These are phyloP conservation scores for Saussurea involucrata DNA, from an alignment of 129 eudicot species.

Conservation along the genomic window DNA sequence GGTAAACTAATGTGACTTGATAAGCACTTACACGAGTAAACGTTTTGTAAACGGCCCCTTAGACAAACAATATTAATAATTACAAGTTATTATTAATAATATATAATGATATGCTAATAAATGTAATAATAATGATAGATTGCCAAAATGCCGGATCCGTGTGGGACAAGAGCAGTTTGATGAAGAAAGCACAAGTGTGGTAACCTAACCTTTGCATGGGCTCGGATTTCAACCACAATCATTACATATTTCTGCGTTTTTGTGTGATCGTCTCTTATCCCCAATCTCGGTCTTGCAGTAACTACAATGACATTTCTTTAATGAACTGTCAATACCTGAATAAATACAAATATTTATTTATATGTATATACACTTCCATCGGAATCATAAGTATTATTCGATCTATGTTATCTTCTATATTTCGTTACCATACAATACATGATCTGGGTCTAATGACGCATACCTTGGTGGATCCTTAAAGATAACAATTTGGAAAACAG, in stretches of 20 bases:
- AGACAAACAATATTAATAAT: too few species aligned
- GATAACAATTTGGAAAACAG: too few species aligned
- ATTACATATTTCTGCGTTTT: neutral
- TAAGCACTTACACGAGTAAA: too few species aligned
- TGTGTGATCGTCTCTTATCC: constrained; percentile 2
- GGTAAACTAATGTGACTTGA: too few species aligned
- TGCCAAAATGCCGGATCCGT: neutral
- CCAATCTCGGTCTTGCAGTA: constrained; percentile 1
- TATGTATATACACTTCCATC: neutral
- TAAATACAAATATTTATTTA: neutral
- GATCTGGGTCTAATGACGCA: too few species aligned
- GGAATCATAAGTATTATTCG: too few species aligned
- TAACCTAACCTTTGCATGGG: constrained; percentile 3
- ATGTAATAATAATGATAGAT: neutral
- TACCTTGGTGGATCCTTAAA: too few species aligned
- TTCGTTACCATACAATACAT: too few species aligned
- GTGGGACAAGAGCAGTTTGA: neutral
- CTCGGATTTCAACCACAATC: neutral
- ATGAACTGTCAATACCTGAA: neutral
- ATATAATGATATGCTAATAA: too few species aligned
- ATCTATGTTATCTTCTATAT: too few species aligned
- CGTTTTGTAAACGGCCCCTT: too few species aligned
- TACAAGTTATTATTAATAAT: too few species aligned
- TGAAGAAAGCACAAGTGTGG: neutral
- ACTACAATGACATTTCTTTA: neutral